Conservation (phyloP, 495 filamentous ascomycete species). For the Xylaria intraflava region DNA sequence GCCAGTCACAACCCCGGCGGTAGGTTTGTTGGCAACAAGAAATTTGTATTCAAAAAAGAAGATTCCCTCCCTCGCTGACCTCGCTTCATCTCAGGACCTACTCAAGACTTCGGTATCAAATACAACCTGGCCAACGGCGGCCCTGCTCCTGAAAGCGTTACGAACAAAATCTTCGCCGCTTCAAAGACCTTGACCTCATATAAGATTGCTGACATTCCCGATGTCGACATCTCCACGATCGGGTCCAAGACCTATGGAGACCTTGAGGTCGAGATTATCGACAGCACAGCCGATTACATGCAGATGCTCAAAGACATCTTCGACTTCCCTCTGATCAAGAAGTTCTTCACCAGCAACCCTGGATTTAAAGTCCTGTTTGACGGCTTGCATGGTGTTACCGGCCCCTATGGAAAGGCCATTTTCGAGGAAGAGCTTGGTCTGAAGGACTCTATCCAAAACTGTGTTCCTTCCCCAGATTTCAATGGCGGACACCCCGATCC, state of each 20-base stretch:
- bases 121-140: slow-evolving; percentile 96
- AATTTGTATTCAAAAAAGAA: not conserved
- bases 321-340: slow-evolving; percentile 90
- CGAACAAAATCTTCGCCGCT: slow-evolving; percentile 91
- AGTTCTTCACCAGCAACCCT: slow-evolving; percentile 73
- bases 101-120: slow-evolving; percentile 96
- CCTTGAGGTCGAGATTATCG: slow-evolving; percentile 90
- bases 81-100: slow-evolving; percentile 58
- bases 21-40: slow-evolving; percentile 38
- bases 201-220: slow-evolving; percentile 81
- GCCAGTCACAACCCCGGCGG: slow-evolving; percentile 98
- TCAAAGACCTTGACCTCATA: slow-evolving; percentile 85
- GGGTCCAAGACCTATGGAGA: slow-evolving; percentile 76
- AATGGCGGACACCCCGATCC: slow-evolving; percentile 95
- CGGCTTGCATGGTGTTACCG: slow-evolving; percentile 88
- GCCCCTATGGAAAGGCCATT: slow-evolving; percentile 88
- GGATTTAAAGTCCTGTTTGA: slow-evolving; percentile 98
- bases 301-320: slow-evolving; percentile 97
- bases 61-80: too few species aligned
- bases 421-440: slow-evolving; percentile 91
- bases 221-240: slow-evolving; percentile 75
- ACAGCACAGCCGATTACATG: slow-evolving; percentile 86
- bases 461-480: slow-evolving; percentile 86
- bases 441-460: slow-evolving; percentile 82
- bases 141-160: slow-evolving; percentile 89